These are phyloP conservation scores for Maudiozyma bulderi DNA, from an alignment of 805 yeast species.

Conservation along the genomic window DNA sequence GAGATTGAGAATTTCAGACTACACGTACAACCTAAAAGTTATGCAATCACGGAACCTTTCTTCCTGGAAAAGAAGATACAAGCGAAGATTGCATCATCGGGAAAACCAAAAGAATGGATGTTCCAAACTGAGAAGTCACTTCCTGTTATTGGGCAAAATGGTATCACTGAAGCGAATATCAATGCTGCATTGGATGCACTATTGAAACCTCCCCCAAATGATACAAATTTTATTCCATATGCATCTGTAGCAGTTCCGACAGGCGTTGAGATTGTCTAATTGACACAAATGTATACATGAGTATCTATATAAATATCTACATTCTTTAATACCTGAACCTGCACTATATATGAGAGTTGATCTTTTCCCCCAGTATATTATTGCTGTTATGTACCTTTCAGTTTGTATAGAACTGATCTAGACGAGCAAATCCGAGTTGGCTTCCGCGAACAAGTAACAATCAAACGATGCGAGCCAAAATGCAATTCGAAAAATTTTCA, in stretches of 20 bases:
- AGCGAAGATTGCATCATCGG: background rate
- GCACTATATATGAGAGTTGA: no score
- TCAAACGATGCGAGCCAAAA: no score
- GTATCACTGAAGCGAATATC: background rate
- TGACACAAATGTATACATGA: background rate
- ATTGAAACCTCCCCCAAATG: background rate
- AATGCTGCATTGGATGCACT: background rate
- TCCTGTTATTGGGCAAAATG: background rate
- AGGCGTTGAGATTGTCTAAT: background rate
- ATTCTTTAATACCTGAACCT: background rate
- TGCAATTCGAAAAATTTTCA: no score
- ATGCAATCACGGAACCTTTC: slow-evolving; percentile 3
- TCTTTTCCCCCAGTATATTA: no score
- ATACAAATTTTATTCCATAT: background rate
- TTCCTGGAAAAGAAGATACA: background rate
- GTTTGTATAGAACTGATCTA: no score
- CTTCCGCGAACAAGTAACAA: no score
- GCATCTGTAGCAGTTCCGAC: background rate
- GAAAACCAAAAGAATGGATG: slow-evolving; percentile 15
- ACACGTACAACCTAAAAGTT: slow-evolving; percentile 8
- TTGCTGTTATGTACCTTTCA: no score
- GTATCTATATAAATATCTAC: background rate
- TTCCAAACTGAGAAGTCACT: slow-evolving; percentile 2
- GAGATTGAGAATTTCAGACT: slow-evolving; percentile 26
- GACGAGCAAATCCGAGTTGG: no score